Conservation (phyloP, 768 basidiomycete species). For the Macrolepiota fuliginosa region DNA sequence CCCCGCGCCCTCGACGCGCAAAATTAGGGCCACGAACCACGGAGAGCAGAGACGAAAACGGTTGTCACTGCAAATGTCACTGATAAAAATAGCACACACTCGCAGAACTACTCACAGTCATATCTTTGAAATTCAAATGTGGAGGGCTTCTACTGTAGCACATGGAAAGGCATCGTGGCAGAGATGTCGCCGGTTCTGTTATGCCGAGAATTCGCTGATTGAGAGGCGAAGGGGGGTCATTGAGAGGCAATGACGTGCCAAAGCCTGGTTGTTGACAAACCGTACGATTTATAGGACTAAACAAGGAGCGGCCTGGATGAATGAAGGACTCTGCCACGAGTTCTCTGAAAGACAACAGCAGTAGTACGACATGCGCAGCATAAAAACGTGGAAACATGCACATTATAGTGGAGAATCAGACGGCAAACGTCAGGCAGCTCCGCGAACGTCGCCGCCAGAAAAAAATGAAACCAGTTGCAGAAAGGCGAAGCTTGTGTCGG, state of each 20-base stretch:
- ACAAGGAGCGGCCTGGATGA: too few relatives aligned
- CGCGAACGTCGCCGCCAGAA: slow-evolving; percentile 5
- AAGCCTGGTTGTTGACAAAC: not conserved
- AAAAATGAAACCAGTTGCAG: not conserved
- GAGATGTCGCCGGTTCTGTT: not conserved
- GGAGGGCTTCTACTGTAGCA: not conserved
- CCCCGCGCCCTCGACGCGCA: not conserved
- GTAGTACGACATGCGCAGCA: not conserved
- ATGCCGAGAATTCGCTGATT: slow-evolving; percentile 9
- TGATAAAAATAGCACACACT: not conserved
- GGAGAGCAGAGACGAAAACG: not conserved
- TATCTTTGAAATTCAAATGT: not conserved
- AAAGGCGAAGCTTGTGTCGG: slow-evolving; percentile 1
- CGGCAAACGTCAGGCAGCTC: not conserved
- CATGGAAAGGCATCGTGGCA: not conserved
- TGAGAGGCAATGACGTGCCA: not conserved
- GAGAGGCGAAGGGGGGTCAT: slow-evolving; percentile 4
- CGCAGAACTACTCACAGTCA: not conserved
- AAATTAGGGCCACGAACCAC: not conserved
- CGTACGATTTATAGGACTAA: too few relatives aligned
- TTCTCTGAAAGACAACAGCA: not conserved
- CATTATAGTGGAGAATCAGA: not conserved
- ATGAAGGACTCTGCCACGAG: too few relatives aligned
- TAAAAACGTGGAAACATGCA: not conserved
- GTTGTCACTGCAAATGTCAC: not conserved